Evolutionary conservation across 1,139 yeast species (phyloP), one percentile per base, ranked within the genome.

Genomic region (Cylindricascospora bacillispora): DNA sequence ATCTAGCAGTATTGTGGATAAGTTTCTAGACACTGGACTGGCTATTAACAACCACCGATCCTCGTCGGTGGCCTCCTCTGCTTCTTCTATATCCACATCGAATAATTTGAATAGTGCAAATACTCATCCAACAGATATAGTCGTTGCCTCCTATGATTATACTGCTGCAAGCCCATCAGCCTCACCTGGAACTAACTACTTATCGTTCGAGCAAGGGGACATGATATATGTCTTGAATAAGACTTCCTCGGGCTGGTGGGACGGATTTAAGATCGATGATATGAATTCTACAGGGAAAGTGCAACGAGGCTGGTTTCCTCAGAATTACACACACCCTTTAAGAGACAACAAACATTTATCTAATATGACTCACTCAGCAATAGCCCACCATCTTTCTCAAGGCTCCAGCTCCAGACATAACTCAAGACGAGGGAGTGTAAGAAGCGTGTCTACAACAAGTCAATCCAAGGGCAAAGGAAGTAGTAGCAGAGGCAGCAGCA

Each of bases 281-380:
- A 31, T 35, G 7, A 41, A 37, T 3, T 42, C 34, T 16, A n/a
- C n/a, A n/a, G 38, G 26, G 18, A 24, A 24, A 11, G 54, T 66
- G 7, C 52, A 58, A 11, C 59, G 86, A 44, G 89, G 89, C 37
- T 78, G 89, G 89, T 74, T 78, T 52, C 85, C 86, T n/a, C 64
- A 63, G 32, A 65, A 66, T 31, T 70, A 65, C 49, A 71, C 40
- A 5, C 36, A 39, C 19, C 35, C 47, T 2, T 29, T 37, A 7
- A 35, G 37, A 24, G 47, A 44, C 20, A 31, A 26, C 15, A 24
- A 16, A 11, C 9, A n/a, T n/a, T n/a, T n/a, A n/a, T n/a, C n/a
- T n/a, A n/a, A n/a, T n/a, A n/a, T n/a, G n/a, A n/a, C n/a, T n/a
- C n/a, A n/a, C n/a, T 7, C 10, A 10, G 7, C 21, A 10, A 7